phyloP scores from a whole-genome alignment of 192 early-diverging fungal genomes.

The Neocallimastix lanati region DNA sequence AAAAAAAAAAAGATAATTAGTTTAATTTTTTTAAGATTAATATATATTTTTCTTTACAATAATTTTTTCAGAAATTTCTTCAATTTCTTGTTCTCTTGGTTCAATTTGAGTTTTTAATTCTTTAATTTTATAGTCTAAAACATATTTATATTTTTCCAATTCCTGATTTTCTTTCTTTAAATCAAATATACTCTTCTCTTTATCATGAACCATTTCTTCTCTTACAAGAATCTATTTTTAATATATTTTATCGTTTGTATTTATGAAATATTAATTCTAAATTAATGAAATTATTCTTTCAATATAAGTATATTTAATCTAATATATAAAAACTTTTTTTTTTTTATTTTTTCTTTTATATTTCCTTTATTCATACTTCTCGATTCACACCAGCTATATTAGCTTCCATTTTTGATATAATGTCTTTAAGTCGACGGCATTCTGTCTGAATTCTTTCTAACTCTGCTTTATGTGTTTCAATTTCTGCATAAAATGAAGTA shows the following conservation, averaged over 20 bases:
- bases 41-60: conserved; percentile 4
- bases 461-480: conserved; percentile 38
- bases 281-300: too few relatives aligned
- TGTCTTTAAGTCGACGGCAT: conserved; percentile 36
- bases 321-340: too few relatives aligned
- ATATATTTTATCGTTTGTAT: too few relatives aligned
- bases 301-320: too few relatives aligned
- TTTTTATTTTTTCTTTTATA: too few relatives aligned
- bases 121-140: conserved; percentile 33
- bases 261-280: too few relatives aligned
- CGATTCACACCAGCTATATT: conserved; percentile 33
- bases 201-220: conserved; percentile 34
- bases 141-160: conserved; percentile 41
- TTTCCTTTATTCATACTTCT: neutral
- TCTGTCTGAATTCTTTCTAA: conserved; percentile 35
- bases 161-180: conserved; percentile 42
- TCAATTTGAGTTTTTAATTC: conserved; percentile 37
- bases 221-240: conserved; percentile 21
- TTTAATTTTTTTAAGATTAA: too few relatives aligned
- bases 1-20: too few relatives aligned
- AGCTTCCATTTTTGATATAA: conserved; percentile 41
- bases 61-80: conserved; percentile 27
- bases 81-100: conserved; percentile 28
- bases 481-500: conserved; percentile 35
- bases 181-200: conserved; percentile 31